Evolutionary conservation across 2,329 filamentous ascomycete species (phyloP).

Genomic region (Penicillium brasilianum): DNA sequence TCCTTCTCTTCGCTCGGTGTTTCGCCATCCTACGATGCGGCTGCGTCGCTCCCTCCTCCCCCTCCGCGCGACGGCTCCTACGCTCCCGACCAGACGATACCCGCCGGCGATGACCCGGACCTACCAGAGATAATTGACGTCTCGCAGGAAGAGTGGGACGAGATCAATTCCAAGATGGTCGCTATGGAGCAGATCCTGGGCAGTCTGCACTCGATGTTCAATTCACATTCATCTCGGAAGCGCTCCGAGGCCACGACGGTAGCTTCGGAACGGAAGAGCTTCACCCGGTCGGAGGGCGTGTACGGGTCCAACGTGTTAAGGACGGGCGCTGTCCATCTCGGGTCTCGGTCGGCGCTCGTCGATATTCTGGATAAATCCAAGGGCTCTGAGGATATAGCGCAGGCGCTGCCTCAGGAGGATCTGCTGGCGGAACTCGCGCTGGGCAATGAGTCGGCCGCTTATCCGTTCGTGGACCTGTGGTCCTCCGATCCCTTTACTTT

Average conservation of each 20-base stretch:
- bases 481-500: conserved; percentile 63
- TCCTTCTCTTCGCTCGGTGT: conserved; percentile 24
- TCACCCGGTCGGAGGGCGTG: conserved; percentile 32
- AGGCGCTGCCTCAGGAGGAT: conserved; percentile 62
- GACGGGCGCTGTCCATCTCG: conserved; percentile 62
- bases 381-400: conserved; percentile 43
- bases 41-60: neutral
- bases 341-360: conserved; percentile 62
- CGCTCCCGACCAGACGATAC: conserved; percentile 24
- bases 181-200: conserved; percentile 42
- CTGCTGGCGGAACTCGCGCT: conserved; percentile 64
- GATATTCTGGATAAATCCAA: conserved; percentile 59
- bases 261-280: conserved; percentile 22
- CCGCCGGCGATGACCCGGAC: conserved; percentile 27
- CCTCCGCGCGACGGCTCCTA: conserved; percentile 28
- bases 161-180: conserved; percentile 42
- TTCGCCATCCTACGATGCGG: conserved; percentile 17
- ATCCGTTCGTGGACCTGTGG: conserved; percentile 67
- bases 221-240: conserved; percentile 32
- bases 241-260: conserved; percentile 18
- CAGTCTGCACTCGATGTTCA: conserved; percentile 40
- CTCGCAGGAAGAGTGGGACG: conserved; percentile 43
- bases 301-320: conserved; percentile 41
- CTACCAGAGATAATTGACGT: conserved; percentile 38
- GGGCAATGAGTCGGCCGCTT: conserved; percentile 65